Conservation (phyloP, 2,329 filamentous ascomycete species). For the Dothistroma pini region DNA sequence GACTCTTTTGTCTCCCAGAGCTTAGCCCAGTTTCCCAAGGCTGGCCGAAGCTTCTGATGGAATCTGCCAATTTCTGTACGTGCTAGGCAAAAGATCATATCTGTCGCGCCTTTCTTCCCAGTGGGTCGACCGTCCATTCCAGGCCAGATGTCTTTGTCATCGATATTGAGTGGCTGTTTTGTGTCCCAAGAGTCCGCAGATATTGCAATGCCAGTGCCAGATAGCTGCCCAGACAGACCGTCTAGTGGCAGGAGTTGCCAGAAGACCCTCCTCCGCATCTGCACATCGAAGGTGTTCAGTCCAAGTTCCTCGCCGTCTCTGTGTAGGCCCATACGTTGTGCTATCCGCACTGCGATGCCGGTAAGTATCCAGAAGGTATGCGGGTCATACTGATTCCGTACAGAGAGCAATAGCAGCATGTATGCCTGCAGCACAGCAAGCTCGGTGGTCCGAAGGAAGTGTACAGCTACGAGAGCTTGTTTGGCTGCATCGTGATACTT, state of each 20-base stretch:
- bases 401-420: slow-evolving; percentile 54
- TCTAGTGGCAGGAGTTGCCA: slow-evolving; percentile 63
- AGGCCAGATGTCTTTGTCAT: slow-evolving; percentile 36
- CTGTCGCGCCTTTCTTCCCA: slow-evolving; percentile 52
- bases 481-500: slow-evolving; percentile 49
- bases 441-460: slow-evolving; percentile 64
- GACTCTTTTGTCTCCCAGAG: slow-evolving; percentile 20
- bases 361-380: slow-evolving; percentile 62
- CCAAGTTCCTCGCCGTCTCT: slow-evolving; percentile 53
- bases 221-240: slow-evolving; percentile 31
- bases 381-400: slow-evolving; percentile 43
- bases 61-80: slow-evolving; percentile 43
- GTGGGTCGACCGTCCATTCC: slow-evolving; percentile 47
- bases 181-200: slow-evolving; percentile 32
- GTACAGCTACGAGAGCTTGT: slow-evolving; percentile 62
- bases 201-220: slow-evolving; percentile 31
- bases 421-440: slow-evolving; percentile 64
- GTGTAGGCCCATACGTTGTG: slow-evolving; percentile 59
- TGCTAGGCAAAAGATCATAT: slow-evolving; percentile 48
- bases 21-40: slow-evolving; percentile 20
- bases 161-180: slow-evolving; percentile 34
- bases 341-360: slow-evolving; percentile 58
- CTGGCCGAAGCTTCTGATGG: slow-evolving; percentile 29
- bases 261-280: slow-evolving; percentile 60
- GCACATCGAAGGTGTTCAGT: slow-evolving; percentile 53